A percentile compares a stretch with the other conserved stretches of the same genome.
phyloP scores from a whole-genome alignment of 2,329 filamentous ascomycete genomes.

The Nemania bipapillata region DNA sequence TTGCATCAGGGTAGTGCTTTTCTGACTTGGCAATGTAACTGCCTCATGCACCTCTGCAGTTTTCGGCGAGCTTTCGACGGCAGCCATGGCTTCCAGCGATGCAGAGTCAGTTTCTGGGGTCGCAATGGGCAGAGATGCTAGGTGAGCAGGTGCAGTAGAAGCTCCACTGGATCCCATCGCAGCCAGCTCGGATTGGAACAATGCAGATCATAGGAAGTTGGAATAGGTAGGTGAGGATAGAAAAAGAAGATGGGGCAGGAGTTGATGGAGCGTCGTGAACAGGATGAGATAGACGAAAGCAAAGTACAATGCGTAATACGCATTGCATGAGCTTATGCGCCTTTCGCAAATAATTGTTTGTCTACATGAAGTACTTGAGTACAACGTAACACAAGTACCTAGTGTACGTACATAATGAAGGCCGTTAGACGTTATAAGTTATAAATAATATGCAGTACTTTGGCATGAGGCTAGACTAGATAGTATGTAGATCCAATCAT shows the following conservation, averaged over 20 bases:
- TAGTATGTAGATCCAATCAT: too few relatives aligned
- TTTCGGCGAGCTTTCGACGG: background rate
- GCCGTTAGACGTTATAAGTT: too few relatives aligned
- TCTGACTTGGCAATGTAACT: background rate
- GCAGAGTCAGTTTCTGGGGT: background rate
- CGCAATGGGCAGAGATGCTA: background rate
- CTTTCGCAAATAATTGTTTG: too few relatives aligned
- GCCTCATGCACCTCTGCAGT: background rate
- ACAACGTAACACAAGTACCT: too few relatives aligned
- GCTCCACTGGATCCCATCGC: background rate
- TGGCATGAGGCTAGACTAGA: too few relatives aligned
- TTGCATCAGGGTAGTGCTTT: background rate
- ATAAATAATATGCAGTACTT: too few relatives aligned
- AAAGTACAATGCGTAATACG: too few relatives aligned
- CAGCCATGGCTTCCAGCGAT: background rate
- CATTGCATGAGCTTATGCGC: too few relatives aligned
- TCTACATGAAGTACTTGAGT: too few relatives aligned
- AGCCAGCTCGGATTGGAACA: background rate
- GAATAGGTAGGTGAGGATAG: background rate
- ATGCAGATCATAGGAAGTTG: background rate
- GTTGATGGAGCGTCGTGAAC: too few relatives aligned
- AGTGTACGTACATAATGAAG: too few relatives aligned
- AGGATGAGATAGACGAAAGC: too few relatives aligned
- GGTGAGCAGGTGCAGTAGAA: background rate
- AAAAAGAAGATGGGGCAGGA: background rate